phyloP scores from a whole-genome alignment of 371 early-diverging fungal species.

The Lichtheimia ramosa region DNA sequence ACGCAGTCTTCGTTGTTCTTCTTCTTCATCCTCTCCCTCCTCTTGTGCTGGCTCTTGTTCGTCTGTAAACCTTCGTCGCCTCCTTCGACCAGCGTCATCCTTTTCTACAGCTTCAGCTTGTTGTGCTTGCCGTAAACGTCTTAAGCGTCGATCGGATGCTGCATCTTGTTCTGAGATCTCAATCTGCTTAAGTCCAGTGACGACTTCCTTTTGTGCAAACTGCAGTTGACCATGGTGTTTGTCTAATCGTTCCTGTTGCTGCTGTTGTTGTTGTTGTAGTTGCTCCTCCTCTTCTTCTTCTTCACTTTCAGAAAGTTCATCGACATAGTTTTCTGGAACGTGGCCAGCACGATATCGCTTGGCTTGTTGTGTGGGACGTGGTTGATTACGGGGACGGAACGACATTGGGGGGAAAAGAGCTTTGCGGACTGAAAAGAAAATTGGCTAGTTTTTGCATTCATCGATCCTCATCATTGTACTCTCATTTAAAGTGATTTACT shows the following conservation, averaged over 20 bases:
- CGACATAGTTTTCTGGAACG: slow-evolving; percentile 58
- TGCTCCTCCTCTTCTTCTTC: slow-evolving; percentile 41
- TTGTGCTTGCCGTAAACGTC: slow-evolving; percentile 42
- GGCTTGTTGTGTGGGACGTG: slow-evolving; percentile 48
- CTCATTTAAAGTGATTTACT: too few relatives aligned
- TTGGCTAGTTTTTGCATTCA: too few relatives aligned
- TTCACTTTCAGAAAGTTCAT: slow-evolving; percentile 56
- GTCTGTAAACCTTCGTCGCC: slow-evolving; percentile 30
- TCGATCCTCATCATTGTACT: too few relatives aligned
- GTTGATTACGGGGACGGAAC: slow-evolving; percentile 12
- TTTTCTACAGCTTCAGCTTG: slow-evolving; percentile 6
- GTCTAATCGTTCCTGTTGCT: slow-evolving; percentile 2
- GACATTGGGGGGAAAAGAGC: neutral
- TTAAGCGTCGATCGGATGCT: slow-evolving; percentile 41
- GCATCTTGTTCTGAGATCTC: slow-evolving; percentile 46
- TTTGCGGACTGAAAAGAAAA: too few relatives aligned
- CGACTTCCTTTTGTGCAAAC: slow-evolving; percentile 48
- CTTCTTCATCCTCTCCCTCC: slow-evolving; percentile 35
- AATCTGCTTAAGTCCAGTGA: slow-evolving; percentile 43
- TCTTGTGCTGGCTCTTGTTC: slow-evolving; percentile 27
- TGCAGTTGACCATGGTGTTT: slow-evolving; percentile 16
- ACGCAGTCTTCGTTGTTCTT: slow-evolving; percentile 41
- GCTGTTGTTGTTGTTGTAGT: slow-evolving; percentile 26
- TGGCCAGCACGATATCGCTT: slow-evolving; percentile 65
- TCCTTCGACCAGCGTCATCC: slow-evolving; percentile 32